These are phyloP conservation scores for Dendrostoma leiphaemia DNA, from an alignment of 2,329 filamentous ascomycete genomes.

Conservation along the genomic window DNA sequence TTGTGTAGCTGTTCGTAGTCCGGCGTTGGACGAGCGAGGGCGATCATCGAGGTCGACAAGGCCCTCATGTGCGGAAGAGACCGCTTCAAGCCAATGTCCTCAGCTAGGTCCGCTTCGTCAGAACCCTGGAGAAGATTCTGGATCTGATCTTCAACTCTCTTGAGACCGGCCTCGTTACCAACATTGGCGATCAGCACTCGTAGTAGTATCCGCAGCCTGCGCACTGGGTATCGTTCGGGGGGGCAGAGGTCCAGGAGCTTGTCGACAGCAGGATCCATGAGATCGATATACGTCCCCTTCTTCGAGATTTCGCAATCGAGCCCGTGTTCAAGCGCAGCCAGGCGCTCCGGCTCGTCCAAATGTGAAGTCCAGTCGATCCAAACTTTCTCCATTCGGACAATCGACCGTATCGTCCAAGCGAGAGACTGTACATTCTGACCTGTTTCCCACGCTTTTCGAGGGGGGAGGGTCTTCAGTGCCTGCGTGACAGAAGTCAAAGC, in stretches of 20 bases:
- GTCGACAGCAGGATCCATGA: slow-evolving; percentile 42
- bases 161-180: slow-evolving; percentile 32
- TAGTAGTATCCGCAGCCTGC: slow-evolving; percentile 51
- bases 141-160: slow-evolving; percentile 27
- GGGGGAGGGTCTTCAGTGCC: slow-evolving; percentile 46
- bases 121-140: slow-evolving; percentile 38
- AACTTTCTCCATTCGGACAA: slow-evolving; percentile 58
- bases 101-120: slow-evolving; percentile 35
- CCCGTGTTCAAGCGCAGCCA: slow-evolving; percentile 60
- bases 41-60: slow-evolving; percentile 42
- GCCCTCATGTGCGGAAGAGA: slow-evolving; percentile 50
- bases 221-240: slow-evolving; percentile 48
- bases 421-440: slow-evolving; percentile 50
- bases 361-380: slow-evolving; percentile 56
- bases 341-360: slow-evolving; percentile 49
- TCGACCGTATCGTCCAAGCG: slow-evolving; percentile 56
- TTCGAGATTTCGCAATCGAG: slow-evolving; percentile 44
- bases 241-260: slow-evolving; percentile 50
- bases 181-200: slow-evolving; percentile 47
- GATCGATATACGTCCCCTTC: slow-evolving; percentile 31
- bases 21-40: slow-evolving; percentile 38
- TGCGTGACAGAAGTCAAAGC: slow-evolving; percentile 52
- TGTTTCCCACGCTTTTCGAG: slow-evolving; percentile 52
- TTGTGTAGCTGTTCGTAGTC: slow-evolving; percentile 31
- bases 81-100: slow-evolving; percentile 42